A percentile compares a stretch with the other conserved stretches of the same genome.
Conservation (phyloP, 331 rosid species). For the Quercus tomentella region DNA sequence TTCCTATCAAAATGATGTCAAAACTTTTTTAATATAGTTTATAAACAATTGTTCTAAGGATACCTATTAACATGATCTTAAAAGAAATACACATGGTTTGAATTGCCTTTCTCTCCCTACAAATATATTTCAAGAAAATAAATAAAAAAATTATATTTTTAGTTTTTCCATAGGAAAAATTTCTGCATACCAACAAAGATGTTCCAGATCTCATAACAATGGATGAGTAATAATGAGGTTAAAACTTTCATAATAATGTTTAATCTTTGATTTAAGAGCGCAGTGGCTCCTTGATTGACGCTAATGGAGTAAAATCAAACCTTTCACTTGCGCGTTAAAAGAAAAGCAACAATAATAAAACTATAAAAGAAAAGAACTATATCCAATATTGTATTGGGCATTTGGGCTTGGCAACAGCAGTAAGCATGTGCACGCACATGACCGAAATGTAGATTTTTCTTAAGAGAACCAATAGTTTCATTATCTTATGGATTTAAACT, state of each 20-base stretch:
- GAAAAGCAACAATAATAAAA: background rate
- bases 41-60: too few relatives aligned
- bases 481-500: background rate
- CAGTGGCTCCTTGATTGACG: conserved; percentile 34
- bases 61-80: too few relatives aligned
- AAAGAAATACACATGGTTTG: too few relatives aligned
- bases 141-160: background rate
- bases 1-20: too few relatives aligned
- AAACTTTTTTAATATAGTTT: too few relatives aligned
- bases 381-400: background rate
- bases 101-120: too few relatives aligned
- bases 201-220: background rate
- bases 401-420: background rate
- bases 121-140: too few relatives aligned
- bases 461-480: too few relatives aligned
- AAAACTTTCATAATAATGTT: conserved; percentile 2
- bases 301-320: conserved; percentile 10
- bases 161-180: background rate
- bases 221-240: background rate
- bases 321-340: conserved; percentile 2
- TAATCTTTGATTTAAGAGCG: background rate
- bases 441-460: background rate
- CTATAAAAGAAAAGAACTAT: background rate
- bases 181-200: background rate
- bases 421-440: conserved; percentile 29